A percentile compares a stretch with the other conserved stretches of the same genome.
phyloP scores from a whole-genome alignment of 139 green algal species.

The Picocystis salinarum region DNA sequence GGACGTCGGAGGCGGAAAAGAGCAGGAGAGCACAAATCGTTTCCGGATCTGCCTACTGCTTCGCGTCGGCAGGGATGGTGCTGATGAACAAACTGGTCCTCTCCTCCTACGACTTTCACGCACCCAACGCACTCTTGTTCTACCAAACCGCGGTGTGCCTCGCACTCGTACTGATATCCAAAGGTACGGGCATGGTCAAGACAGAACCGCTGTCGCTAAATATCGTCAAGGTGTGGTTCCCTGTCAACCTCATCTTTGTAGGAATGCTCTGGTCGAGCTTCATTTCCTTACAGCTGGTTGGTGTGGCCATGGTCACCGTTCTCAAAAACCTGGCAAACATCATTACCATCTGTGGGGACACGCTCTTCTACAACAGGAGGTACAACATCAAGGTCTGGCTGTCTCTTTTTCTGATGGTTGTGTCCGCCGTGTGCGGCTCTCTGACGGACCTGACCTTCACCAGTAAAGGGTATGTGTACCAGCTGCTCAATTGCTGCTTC shows the following conservation, averaged over 20 bases:
- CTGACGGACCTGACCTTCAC: slow-evolving; percentile 68
- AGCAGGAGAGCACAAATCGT: too few species aligned
- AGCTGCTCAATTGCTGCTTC: slow-evolving; percentile 61
- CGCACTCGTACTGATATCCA: slow-evolving; percentile 1
- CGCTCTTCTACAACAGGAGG: slow-evolving; percentile 37
- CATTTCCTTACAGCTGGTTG: slow-evolving; percentile 45
- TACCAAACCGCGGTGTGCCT: slow-evolving; percentile 40
- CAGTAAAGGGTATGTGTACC: slow-evolving; percentile 42
- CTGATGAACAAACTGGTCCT: slow-evolving; percentile 14
- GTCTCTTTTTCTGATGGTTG: slow-evolving; percentile 54
- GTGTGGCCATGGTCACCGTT: slow-evolving; percentile 59
- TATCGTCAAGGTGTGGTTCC: slow-evolving; percentile 47
- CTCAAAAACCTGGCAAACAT: slow-evolving; percentile 89
- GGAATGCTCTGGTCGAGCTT: slow-evolving; percentile 68
- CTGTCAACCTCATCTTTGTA: slow-evolving; percentile 88
- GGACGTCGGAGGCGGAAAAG: too few species aligned
- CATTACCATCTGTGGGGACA: slow-evolving; percentile 61
- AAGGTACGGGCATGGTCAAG: slow-evolving; percentile 7
- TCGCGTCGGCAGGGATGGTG: slow-evolving; percentile 7
- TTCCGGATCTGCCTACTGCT: slow-evolving; percentile 2
- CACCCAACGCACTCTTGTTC: slow-evolving; percentile 47
- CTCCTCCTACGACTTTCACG: slow-evolving; percentile 47
- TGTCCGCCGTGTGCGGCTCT: slow-evolving; percentile 48
- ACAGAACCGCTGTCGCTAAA: slow-evolving; percentile 6
- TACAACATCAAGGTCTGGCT: slow-evolving; percentile 42